phyloP scores from a whole-genome alignment of 768 basidiomycete species.

The Coprinellus micaceus region DNA sequence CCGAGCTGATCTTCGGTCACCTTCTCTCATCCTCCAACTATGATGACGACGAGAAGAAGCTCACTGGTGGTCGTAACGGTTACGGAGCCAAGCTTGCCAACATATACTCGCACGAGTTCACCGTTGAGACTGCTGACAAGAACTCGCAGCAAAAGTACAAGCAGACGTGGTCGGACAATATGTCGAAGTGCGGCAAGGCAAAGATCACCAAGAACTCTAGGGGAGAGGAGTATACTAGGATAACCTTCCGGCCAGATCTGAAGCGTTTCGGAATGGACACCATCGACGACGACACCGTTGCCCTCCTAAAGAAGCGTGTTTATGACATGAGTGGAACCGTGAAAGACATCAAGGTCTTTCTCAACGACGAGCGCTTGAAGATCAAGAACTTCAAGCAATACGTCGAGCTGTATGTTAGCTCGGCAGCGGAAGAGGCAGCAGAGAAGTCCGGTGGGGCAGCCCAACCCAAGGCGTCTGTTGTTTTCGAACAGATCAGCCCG shows the following conservation, averaged over 20 bases:
- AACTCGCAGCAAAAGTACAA: constrained; percentile 85
- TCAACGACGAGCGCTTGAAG: constrained; percentile 89
- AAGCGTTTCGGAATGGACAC: constrained; percentile 85
- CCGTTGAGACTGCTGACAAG: constrained; percentile 92
- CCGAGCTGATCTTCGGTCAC: constrained; percentile 95
- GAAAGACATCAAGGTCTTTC: constrained; percentile 86
- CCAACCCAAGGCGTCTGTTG: constrained; percentile 67
- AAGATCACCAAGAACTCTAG: constrained; percentile 91
- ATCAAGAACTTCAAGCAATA: constrained; percentile 97
- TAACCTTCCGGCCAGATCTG: constrained; percentile 92
- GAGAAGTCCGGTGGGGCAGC: constrained; percentile 78
- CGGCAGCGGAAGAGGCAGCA: constrained; percentile 65
- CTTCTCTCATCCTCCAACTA: constrained; percentile 94
- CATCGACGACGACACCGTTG: constrained; percentile 89
- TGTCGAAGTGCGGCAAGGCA: constrained; percentile 80
- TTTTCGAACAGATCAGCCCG: constrained; percentile 74
- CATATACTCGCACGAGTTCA: constrained; percentile 96
- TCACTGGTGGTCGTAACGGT: constrained; percentile 97
- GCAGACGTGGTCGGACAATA: constrained; percentile 92
- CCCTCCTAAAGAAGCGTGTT: constrained; percentile 88
- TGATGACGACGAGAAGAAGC: constrained; percentile 97
- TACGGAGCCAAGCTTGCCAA: constrained; percentile 98
- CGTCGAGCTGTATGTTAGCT: constrained; percentile 87
- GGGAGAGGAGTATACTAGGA: constrained; percentile 87
- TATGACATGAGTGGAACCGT: constrained; percentile 97